Percentiles rank a stretch among this genome's conserved stretches.
These are phyloP conservation scores for Pseudodiploospora longispora DNA, from an alignment of 2,329 filamentous ascomycete genomes.

Conservation along the genomic window DNA sequence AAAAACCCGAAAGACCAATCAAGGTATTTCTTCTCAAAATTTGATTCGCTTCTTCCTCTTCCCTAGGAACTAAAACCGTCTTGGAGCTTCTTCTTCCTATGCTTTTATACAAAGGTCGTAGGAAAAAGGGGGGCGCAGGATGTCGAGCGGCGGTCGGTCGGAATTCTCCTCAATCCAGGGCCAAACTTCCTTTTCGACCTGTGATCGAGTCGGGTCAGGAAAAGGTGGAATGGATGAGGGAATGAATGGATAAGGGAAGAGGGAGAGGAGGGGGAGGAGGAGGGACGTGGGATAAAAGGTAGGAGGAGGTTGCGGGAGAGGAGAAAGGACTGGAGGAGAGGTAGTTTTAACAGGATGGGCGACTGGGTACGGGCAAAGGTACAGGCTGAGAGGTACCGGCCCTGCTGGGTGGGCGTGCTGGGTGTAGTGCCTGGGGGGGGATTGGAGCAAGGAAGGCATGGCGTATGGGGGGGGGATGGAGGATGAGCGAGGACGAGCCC, in stretches of 20 bases:
- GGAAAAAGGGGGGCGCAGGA: slow-evolving; percentile 11
- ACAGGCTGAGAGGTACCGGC: slow-evolving; percentile 6
- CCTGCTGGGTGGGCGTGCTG: slow-evolving; percentile 1
- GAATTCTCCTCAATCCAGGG: slow-evolving; percentile 27
- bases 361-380: slow-evolving; percentile 1
- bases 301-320: slow-evolving; percentile 45
- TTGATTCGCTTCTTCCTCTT: slow-evolving; percentile 20
- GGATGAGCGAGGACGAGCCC: background rate
- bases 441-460: background rate
- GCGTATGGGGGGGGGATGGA: background rate
- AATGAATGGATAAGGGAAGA: slow-evolving; percentile 46
- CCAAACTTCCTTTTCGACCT: slow-evolving; percentile 25
- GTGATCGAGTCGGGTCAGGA: slow-evolving; percentile 32
- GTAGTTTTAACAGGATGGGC: slow-evolving; percentile 28
- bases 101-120: slow-evolving; percentile 18
- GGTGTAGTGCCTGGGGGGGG: background rate
- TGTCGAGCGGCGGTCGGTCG: slow-evolving; percentile 17
- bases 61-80: slow-evolving; percentile 12
- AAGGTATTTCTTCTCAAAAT: slow-evolving; percentile 20
- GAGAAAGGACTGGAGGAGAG: slow-evolving; percentile 50
- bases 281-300: slow-evolving; percentile 32
- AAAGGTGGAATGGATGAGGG: slow-evolving; percentile 42
- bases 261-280: slow-evolving; percentile 29
- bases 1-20: slow-evolving; percentile 27
- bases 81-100: slow-evolving; percentile 20